Conservation (phyloP, 768 basidiomycete species). For the Agrocybe pediades region DNA sequence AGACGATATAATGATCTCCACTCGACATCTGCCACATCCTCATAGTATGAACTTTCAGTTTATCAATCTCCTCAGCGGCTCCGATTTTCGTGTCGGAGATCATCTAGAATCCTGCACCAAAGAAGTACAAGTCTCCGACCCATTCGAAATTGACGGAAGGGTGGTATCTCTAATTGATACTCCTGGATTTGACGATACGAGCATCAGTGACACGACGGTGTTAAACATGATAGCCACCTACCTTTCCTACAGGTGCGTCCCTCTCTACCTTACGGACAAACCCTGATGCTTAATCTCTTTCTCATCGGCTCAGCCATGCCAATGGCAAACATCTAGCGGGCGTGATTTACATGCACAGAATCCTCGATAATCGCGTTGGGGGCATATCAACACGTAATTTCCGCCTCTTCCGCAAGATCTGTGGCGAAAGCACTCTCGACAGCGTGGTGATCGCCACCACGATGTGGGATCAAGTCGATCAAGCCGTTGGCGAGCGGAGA, state of each 20-base stretch:
- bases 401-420: constrained; percentile 52
- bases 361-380: constrained; percentile 51
- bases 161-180: constrained; percentile 55
- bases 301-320: constrained; percentile 24
- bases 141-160: constrained; percentile 44
- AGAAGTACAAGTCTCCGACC: constrained; percentile 40
- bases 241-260: constrained; percentile 32
- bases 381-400: constrained; percentile 54
- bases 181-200: constrained; percentile 61
- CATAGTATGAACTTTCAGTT: constrained; percentile 35
- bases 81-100: constrained; percentile 44
- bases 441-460: constrained; percentile 57
- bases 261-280: not conserved
- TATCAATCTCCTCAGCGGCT: constrained; percentile 54
- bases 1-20: not conserved
- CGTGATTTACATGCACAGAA: constrained; percentile 58
- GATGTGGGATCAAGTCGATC: constrained; percentile 50
- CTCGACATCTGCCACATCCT: not conserved
- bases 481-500: constrained; percentile 38
- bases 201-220: constrained; percentile 46
- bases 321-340: constrained; percentile 45
- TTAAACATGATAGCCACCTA: constrained; percentile 50
- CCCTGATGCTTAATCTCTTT: not conserved
- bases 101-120: constrained; percentile 54
- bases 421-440: constrained; percentile 48